Evolutionary conservation across 257 asterid genomes (phyloP), one percentile per base, ranked within the genome.

Genomic region (Penstemon barbatus): DNA sequence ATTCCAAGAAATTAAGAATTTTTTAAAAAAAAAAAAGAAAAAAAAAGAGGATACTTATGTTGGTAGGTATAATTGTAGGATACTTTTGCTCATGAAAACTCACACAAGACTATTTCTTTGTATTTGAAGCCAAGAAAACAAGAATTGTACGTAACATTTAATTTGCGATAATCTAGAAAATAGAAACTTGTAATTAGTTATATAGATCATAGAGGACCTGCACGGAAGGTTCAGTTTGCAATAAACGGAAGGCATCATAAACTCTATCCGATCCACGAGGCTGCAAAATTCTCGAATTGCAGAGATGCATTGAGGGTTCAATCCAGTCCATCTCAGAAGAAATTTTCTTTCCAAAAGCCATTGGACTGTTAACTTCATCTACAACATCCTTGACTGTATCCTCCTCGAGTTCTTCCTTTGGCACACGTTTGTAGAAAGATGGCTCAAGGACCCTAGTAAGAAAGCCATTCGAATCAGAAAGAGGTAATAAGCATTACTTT

Each of bases 161-260:
- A n/a, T n/a, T 25, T 25, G 33, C 2, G 33, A 25, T 1, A 25
- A 25, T 25, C 33, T 1, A 25, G 33, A 25, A 25, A 25, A 25
- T 1, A 25, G 33, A 1, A 25, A 25, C 33, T 25, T 25, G 33
- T 25, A 25, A 25, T 25, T 25, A 25, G 1, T 25, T 25, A 25
- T 8, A 48, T 19, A 48, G 4, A 64, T 8, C 55, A 51, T 46
- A 61, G 51, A 52, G 68, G 18, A 85, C 96, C 95, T 87, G 89
- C 39, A 90, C 81, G 25, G 88, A 73, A 63, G 95, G 87, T 41
- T 90, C 95, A 9, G 86, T 81, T 64, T 71, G 86, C 80, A 90
- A 71, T 55, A 87, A 59, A 70, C 77, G 79, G 59, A 90, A 81
- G 73, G 87, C 97, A 56, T 79, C 86, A 64, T 69, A 80, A 10